These are phyloP conservation scores for Falciphora oryzae DNA, from an alignment of 2,329 filamentous ascomycete species.

Conservation along the genomic window DNA sequence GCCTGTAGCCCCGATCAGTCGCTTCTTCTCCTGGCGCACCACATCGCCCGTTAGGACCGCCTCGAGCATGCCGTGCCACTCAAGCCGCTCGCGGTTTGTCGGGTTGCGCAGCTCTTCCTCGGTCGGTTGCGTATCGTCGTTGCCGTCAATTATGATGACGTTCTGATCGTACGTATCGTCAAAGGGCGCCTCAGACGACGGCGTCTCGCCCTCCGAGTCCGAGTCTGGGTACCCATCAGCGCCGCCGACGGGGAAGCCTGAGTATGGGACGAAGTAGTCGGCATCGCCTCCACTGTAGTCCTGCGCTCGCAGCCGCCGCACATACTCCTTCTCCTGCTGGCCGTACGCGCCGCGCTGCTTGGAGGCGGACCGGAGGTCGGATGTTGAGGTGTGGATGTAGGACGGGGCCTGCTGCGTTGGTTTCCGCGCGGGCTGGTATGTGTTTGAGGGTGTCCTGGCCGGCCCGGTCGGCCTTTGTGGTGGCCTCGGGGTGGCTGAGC, in stretches of 20 bases:
- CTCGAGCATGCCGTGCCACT: conserved; percentile 98
- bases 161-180: conserved; percentile 90
- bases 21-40: conserved; percentile 95
- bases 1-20: conserved; percentile 72
- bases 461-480: conserved; percentile 63
- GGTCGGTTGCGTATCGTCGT: conserved; percentile 82
- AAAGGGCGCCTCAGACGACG: conserved; percentile 74
- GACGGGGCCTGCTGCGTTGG: conserved; percentile 36
- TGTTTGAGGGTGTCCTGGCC: conserved; percentile 69
- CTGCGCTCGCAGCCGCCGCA: conserved; percentile 83
- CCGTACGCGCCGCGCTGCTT: conserved; percentile 43
- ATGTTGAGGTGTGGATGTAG: conserved; percentile 33
- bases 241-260: conserved; percentile 32
- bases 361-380: conserved; percentile 42
- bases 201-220: conserved; percentile 86
- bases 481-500: conserved; percentile 31
- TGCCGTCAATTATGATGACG: conserved; percentile 86
- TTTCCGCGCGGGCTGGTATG: conserved; percentile 64
- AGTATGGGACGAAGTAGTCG: conserved; percentile 72
- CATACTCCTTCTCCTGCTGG: conserved; percentile 86
- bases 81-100: conserved; percentile 79
- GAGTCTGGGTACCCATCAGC: conserved; percentile 67
- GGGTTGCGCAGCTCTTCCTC: conserved; percentile 86
- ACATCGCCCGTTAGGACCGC: conserved; percentile 95
- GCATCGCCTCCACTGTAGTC: conserved; percentile 31